Conservation (phyloP, 2,329 filamentous ascomycete species). For the Sporothrix protearum region DNA sequence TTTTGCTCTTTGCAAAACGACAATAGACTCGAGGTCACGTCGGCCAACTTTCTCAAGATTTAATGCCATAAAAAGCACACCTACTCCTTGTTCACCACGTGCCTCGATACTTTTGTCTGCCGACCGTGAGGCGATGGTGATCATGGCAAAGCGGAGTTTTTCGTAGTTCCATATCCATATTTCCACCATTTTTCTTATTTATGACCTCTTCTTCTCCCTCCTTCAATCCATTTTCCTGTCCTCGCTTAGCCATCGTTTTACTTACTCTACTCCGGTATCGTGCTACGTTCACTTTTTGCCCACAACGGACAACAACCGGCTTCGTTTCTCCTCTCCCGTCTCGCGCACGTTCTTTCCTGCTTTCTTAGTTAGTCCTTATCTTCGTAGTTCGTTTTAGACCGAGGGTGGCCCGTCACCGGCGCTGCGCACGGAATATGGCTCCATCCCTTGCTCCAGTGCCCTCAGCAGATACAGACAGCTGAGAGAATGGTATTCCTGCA, state of each 20-base stretch:
- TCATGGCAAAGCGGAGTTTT: not conserved
- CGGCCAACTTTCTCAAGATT: not conserved
- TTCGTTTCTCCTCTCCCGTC: not conserved
- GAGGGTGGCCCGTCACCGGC: not conserved
- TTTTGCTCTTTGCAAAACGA: not conserved
- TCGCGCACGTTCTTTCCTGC: not conserved
- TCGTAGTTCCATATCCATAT: not conserved
- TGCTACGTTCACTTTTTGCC: not conserved
- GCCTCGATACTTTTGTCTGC: not conserved
- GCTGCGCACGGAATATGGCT: not conserved
- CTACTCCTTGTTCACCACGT: too few species aligned
- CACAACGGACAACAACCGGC: not conserved
- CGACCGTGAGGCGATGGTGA: not conserved
- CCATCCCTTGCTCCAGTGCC: not conserved
- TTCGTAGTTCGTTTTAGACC: not conserved
- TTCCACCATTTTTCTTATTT: not conserved
- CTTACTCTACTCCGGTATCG: not conserved
- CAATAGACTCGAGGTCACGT: not conserved
- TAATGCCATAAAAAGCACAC: too few species aligned
- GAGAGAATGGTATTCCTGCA: not conserved
- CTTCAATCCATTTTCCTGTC: too few species aligned
- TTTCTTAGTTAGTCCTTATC: not conserved
- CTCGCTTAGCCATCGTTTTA: too few species aligned
- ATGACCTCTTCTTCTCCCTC: not conserved
- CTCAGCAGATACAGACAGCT: not conserved